These are phyloP conservation scores for Populus trichocarpa DNA, from an alignment of 441 rosid species.

Conservation along the genomic window DNA sequence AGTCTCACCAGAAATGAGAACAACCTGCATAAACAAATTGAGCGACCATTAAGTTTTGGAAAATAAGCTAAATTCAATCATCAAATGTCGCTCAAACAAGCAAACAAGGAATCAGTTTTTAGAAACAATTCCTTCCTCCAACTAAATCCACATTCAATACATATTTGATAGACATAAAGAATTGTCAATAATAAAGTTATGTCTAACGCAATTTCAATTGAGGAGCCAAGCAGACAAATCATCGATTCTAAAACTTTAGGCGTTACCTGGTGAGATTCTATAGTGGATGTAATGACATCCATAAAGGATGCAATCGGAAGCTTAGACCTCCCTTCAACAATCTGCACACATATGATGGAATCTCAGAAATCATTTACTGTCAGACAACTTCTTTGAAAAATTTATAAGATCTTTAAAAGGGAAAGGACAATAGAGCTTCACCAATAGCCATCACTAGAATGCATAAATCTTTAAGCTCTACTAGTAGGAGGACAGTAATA, in stretches of 20 bases:
- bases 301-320: constrained; percentile 84
- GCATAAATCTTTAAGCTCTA: constrained; percentile 11
- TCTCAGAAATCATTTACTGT: constrained; percentile 16
- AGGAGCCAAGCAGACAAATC: neutral
- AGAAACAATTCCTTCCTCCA: neutral
- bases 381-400: constrained; percentile 14
- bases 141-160: neutral
- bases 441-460: constrained; percentile 9
- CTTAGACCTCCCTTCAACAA: constrained; percentile 58
- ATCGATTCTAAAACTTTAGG: constrained; percentile 10
- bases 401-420: constrained; percentile 12
- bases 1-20: constrained; percentile 93
- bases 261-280: constrained; percentile 76
- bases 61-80: neutral
- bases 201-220: neutral
- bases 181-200: neutral
- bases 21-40: constrained; percentile 49
- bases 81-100: neutral
- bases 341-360: constrained; percentile 45
- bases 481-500: constrained; percentile 6
- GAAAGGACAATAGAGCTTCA: neutral
- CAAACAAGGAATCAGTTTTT: neutral
- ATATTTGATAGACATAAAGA: neutral
- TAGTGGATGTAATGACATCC: constrained; percentile 68
- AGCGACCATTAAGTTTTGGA: constrained; percentile 10